A percentile compares a stretch with the other conserved stretches of the same genome.
These are phyloP conservation scores for Penicillium psychrofluorescens DNA, from an alignment of 495 filamentous ascomycete species.

Conservation along the genomic window DNA sequence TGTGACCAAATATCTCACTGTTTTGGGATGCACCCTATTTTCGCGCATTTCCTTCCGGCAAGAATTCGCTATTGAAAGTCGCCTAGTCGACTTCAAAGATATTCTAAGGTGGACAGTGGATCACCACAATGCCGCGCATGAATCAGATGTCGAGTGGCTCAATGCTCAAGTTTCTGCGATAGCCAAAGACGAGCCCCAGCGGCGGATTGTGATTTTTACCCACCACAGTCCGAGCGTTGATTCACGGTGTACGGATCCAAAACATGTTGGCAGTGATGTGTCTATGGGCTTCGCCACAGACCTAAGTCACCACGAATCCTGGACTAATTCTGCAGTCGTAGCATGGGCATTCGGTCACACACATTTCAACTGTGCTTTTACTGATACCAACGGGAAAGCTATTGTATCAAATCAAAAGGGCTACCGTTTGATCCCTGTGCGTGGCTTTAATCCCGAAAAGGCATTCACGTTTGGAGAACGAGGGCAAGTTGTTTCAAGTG, in stretches of 20 bases:
- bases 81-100: conserved; percentile 32
- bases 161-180: conserved; percentile 26
- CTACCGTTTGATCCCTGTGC: conserved; percentile 8
- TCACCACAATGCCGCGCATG: conserved; percentile 21
- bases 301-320: conserved; percentile 26
- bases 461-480: conserved; percentile 2
- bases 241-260: conserved; percentile 19
- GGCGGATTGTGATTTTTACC: conserved; percentile 29
- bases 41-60: conserved; percentile 19
- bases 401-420: conserved; percentile 15
- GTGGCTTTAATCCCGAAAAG: conserved; percentile 7
- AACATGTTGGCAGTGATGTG: conserved; percentile 22
- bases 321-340: conserved; percentile 24
- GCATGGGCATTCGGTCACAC: conserved; percentile 43
- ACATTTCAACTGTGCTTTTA: conserved; percentile 36
- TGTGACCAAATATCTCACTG: conserved; percentile 11
- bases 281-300: conserved; percentile 29
- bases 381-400: conserved; percentile 4
- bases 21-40: conserved; percentile 41
- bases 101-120: conserved; percentile 29
- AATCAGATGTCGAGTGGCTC: conserved; percentile 29
- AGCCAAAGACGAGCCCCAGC: conserved; percentile 6
- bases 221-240: conserved; percentile 35
- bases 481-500: not conserved
- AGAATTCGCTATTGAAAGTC: conserved; percentile 11